Conservation (phyloP, 2,329 filamentous ascomycete species). For the Fusarium circinatum region DNA sequence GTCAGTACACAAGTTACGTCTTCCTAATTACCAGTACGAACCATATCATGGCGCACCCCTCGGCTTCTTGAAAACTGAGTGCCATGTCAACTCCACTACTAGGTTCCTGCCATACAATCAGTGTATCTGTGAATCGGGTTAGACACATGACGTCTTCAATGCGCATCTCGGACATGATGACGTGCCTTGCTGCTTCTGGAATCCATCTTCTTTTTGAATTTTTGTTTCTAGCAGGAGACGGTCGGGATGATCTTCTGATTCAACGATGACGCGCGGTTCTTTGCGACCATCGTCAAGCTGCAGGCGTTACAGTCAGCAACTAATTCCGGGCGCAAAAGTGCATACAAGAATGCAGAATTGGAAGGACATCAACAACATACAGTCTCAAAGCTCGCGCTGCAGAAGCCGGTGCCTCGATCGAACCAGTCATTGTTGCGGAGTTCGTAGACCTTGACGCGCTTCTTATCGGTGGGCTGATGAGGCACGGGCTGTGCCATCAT, state of each 20-base stretch:
- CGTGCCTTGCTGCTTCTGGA: constrained; percentile 96
- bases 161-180: constrained; percentile 20
- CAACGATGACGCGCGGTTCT: constrained; percentile 87
- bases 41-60: constrained; percentile 94
- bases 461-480: constrained; percentile 74
- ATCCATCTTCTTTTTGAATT: constrained; percentile 93
- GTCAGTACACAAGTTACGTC: constrained; percentile 33
- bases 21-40: constrained; percentile 52
- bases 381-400: constrained; percentile 78
- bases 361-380: constrained; percentile 62
- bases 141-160: constrained; percentile 39
- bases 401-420: constrained; percentile 96
- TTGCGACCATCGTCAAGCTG: constrained; percentile 72
- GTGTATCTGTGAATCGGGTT: constrained; percentile 73
- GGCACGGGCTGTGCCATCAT: constrained; percentile 78
- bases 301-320: constrained; percentile 42
- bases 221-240: constrained; percentile 87
- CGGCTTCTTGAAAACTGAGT: constrained; percentile 95
- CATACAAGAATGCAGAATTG: constrained; percentile 3
- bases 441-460: constrained; percentile 98
- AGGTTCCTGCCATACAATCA: constrained; percentile 97
- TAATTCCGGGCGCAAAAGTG: constrained; percentile 14
- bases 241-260: constrained; percentile 91
- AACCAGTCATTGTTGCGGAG: constrained; percentile 99
- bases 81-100: constrained; percentile 92